A percentile compares a stretch with the other conserved stretches of the same genome.
phyloP scores from a whole-genome alignment of 306 rosid genomes.

The Comarum palustre region DNA sequence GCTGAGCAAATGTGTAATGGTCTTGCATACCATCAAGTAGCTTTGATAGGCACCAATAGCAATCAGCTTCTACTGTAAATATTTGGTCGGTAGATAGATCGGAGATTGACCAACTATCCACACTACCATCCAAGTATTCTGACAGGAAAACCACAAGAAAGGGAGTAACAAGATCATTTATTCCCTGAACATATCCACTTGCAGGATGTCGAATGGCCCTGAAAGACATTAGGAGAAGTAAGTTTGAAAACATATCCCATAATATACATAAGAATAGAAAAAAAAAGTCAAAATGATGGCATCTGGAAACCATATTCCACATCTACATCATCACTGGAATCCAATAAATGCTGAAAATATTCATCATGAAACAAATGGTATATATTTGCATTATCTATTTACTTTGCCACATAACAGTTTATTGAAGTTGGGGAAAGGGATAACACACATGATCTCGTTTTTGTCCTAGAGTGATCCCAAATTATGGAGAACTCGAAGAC shows the following conservation, averaged over 20 bases:
- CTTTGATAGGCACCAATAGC: constrained; percentile 92
- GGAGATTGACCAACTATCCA: constrained; percentile 69
- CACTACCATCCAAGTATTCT: constrained; percentile 70
- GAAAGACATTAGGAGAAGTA: constrained; percentile 32
- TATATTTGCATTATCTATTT: not conserved
- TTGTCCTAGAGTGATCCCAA: not conserved
- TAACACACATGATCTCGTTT: not conserved
- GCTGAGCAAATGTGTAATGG: constrained; percentile 95
- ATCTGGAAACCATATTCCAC: not conserved
- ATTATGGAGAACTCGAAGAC: not conserved
- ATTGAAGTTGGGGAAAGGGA: no score
- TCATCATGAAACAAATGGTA: not conserved
- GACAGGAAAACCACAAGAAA: constrained; percentile 89
- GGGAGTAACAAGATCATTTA: constrained; percentile 93
- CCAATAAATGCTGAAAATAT: not conserved
- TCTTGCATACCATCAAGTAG: constrained; percentile 98
- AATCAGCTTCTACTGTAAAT: constrained; percentile 77
- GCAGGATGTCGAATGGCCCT: constrained; percentile 99
- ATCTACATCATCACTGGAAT: not conserved
- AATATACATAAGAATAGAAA: not conserved
- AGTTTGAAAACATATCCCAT: not conserved
- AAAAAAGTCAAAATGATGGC: constrained; percentile 4
- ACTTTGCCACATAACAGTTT: not conserved
- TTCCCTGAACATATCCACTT: constrained; percentile 98
- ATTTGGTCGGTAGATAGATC: constrained; percentile 64